These are phyloP conservation scores for Nematocida homosporus DNA, from an alignment of 371 early-diverging fungal genomes.

Conservation along the genomic window DNA sequence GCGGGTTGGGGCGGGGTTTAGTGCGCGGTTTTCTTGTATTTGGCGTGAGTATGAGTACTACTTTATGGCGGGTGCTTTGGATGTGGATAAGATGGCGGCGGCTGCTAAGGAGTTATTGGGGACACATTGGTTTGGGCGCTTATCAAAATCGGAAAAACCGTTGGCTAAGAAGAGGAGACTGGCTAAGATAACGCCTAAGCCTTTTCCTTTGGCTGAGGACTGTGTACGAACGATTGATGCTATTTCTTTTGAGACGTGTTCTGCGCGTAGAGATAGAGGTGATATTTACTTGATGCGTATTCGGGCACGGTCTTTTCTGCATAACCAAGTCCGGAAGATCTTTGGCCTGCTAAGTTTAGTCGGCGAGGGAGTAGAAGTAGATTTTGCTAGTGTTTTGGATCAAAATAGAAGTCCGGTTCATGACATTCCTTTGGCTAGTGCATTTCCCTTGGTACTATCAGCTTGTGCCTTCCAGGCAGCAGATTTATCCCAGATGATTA, in stretches of 20 bases:
- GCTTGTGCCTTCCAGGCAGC: slow-evolving; percentile 8
- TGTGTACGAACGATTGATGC: slow-evolving; percentile 42
- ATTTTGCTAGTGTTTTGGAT: slow-evolving; percentile 28
- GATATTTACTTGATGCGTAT: slow-evolving; percentile 60
- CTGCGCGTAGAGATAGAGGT: neutral
- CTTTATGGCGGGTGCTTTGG: slow-evolving; percentile 71
- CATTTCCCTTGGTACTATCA: slow-evolving; percentile 59
- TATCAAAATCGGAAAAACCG: slow-evolving; percentile 77
- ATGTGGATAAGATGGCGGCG: slow-evolving; percentile 74
- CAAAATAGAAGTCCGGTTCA: slow-evolving; percentile 10
- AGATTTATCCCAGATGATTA: slow-evolving; percentile 1
- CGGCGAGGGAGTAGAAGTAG: slow-evolving; percentile 40
- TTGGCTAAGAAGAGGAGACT: slow-evolving; percentile 53
- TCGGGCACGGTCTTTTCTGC: slow-evolving; percentile 62
- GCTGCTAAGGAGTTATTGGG: slow-evolving; percentile 71
- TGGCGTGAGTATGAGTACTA: slow-evolving; percentile 83
- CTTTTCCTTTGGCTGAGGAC: slow-evolving; percentile 33
- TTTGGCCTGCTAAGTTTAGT: slow-evolving; percentile 53
- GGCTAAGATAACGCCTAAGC: slow-evolving; percentile 45
- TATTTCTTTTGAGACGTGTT: slow-evolving; percentile 17
- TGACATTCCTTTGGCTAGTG: slow-evolving; percentile 42
- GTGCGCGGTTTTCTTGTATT: slow-evolving; percentile 79
- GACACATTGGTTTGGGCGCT: slow-evolving; percentile 81
- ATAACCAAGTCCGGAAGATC: slow-evolving; percentile 68
- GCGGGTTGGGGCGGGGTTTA: slow-evolving; percentile 73